Evolutionary conservation across 108 stramenopile species (phyloP).

Genomic region (Nitzschia inconspicua): DNA sequence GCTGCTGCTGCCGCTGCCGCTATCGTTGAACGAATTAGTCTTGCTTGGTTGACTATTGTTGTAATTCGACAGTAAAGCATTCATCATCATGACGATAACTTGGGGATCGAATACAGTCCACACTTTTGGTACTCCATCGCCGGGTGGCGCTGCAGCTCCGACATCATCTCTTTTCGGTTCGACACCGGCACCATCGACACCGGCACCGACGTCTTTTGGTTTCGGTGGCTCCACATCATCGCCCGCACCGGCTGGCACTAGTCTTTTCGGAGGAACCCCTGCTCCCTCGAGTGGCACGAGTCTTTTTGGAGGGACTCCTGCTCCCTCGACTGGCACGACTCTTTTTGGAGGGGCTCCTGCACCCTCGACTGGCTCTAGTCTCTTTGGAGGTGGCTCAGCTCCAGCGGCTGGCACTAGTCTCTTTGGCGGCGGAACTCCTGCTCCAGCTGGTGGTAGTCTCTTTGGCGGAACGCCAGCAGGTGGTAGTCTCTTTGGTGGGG

Average conservation of each 20-base stretch:
- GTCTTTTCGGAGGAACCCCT: constrained; percentile 25
- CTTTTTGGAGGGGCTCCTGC: constrained; percentile 34
- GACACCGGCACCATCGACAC: constrained; percentile 36
- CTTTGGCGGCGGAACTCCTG: constrained; percentile 41
- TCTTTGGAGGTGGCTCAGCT: constrained; percentile 38
- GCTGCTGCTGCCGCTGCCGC: too few relatives aligned
- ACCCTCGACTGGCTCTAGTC: constrained; percentile 35
- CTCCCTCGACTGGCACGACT: constrained; percentile 4
- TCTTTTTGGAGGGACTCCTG: constrained; percentile 33
- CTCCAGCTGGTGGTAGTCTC: constrained; percentile 43
- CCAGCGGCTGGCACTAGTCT: constrained; percentile 30
- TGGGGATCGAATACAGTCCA: constrained; percentile 54
- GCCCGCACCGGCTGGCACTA: constrained; percentile 31
- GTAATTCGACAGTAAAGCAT: too few relatives aligned
- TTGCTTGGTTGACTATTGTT: too few relatives aligned
- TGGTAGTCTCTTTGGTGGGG: constrained; percentile 36
- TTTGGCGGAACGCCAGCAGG: constrained; percentile 49
- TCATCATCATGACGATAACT: constrained; percentile 22
- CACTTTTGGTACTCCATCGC: constrained; percentile 26
- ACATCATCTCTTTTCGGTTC: constrained; percentile 13
- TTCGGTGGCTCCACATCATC: constrained; percentile 40
- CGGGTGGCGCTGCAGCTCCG: constrained; percentile 27
- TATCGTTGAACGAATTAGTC: too few relatives aligned
- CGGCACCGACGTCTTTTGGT: constrained; percentile 38
- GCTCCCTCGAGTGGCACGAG: constrained; percentile 41